phyloP scores from a whole-genome alignment of 2,329 filamentous ascomycete species.

The Fusarium sp. region DNA sequence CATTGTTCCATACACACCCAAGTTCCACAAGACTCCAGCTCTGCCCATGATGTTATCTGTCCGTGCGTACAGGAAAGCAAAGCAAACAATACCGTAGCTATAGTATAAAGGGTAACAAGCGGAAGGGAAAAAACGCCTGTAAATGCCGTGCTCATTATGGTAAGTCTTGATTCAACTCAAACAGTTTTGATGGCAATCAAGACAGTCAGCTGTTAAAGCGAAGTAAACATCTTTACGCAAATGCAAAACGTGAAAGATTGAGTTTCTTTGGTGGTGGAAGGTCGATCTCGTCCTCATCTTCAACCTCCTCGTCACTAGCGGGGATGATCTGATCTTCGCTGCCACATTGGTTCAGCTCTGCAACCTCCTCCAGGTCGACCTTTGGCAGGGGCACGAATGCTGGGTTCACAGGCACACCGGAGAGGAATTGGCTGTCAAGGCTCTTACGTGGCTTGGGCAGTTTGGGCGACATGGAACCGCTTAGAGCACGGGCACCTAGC shows the following conservation, averaged over 20 bases:
- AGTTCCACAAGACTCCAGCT: conserved; percentile 22
- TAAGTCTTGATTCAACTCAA: neutral
- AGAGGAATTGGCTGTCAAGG: conserved; percentile 42
- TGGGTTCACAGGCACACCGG: conserved; percentile 59
- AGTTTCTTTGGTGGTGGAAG: conserved; percentile 48
- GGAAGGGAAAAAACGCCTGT: conserved; percentile 20
- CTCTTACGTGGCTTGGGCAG: conserved; percentile 43
- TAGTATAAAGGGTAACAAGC: conserved; percentile 3
- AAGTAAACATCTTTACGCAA: conserved; percentile 34
- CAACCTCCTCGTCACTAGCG: conserved; percentile 61
- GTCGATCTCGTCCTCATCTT: conserved; percentile 48
- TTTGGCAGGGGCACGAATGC: conserved; percentile 64
- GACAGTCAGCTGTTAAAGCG: neutral
- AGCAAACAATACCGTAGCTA: conserved; percentile 14
- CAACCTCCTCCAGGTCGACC: conserved; percentile 62
- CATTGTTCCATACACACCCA: conserved; percentile 16
- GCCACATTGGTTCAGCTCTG: conserved; percentile 59
- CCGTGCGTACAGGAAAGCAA: conserved; percentile 14
- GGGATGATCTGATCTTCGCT: conserved; percentile 67
- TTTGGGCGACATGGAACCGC: conserved; percentile 42
- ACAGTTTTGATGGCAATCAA: neutral
- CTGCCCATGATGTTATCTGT: conserved; percentile 12
- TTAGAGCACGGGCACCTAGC: conserved; percentile 57
- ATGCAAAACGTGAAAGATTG: conserved; percentile 61
- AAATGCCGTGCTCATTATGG: conserved; percentile 26